Base-by-base conservation (phyloP, 495 filamentous ascomycete genomes). In the Mytilinidion resinicola region DNA sequence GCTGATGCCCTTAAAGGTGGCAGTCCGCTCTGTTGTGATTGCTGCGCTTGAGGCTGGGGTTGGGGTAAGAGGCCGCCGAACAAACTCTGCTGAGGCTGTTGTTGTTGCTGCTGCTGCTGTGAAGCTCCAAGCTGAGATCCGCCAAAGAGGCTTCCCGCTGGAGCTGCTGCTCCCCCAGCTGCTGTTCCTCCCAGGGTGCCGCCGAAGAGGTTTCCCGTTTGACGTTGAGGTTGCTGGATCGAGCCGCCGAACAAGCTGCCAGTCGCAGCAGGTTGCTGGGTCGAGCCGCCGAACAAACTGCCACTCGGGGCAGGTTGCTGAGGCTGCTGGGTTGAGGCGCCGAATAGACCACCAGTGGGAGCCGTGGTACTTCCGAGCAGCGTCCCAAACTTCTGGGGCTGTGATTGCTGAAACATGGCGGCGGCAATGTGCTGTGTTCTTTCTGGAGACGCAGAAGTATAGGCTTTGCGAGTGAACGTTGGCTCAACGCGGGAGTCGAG, bases 331-430 rank as follows among this genome's bases (percentile, higher is more conserved):
- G 25, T 30, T 10, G 44, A 41, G 42, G 67, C 56, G 17, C 66
- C 70, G 51, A 77, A 76, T 8, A 70, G 39, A 3, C 71, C 67
- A 56, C 70, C 69, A 48, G 56, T 3, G 37, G 63, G 63, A 1
- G 55, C 63, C 4, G 55, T 54, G 8, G 59, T 59, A 51, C 48
- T 66, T 34, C 77, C 75, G 59, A 82, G 80, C 9, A 78, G 69
- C 47, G 76, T 75, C 63, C 74, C 76, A 36, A 56, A 38, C 52
- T 51, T 20, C 14, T 21, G 20, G 11, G 41, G 39, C 30, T 56
- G 53, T 35, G 19, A 30, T 25, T 53, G 33, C n/a, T 35, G 34
- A 17, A 34, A 30, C 25, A 30, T 30, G 25, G 25, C 25, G 25
- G 25, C 25, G 3, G 6, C 25, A 6, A 30, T 30, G 25, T 30